Evolutionary conservation across 305 asterid genomes (phyloP).

Genomic region (Ilex paraguariensis): DNA sequence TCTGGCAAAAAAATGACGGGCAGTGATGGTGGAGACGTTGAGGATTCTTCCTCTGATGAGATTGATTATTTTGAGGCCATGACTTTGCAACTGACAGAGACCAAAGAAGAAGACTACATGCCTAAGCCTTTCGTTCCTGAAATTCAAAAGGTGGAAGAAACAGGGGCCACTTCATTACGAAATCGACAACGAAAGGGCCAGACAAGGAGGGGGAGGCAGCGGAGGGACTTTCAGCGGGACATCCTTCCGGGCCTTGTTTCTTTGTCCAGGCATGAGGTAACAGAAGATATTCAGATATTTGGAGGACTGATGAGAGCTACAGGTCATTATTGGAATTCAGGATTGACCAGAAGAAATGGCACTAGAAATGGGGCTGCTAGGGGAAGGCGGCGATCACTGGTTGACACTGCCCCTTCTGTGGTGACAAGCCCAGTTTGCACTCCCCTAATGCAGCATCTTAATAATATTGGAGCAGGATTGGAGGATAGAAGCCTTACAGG

Average conservation of each 20-base stretch:
- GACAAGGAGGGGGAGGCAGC: conserved; percentile 82
- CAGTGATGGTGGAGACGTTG: conserved; percentile 12
- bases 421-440: conserved; percentile 27
- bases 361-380: conserved; percentile 53
- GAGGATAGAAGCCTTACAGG: conserved; percentile 82
- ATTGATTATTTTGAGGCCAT: conserved; percentile 79
- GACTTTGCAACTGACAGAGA: conserved; percentile 61
- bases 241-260: conserved; percentile 82
- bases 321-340: conserved; percentile 68
- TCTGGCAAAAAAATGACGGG: conserved; percentile 21
- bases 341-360: conserved; percentile 65
- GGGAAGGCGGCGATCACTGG: conserved; percentile 53
- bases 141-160: conserved; percentile 37
- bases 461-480: conserved; percentile 45
- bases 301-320: conserved; percentile 92
- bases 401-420: conserved; percentile 29
- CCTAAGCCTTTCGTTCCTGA: conserved; percentile 66
- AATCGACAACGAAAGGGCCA: conserved; percentile 71
- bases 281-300: conserved; percentile 87
- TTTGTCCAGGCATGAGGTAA: conserved; percentile 75
- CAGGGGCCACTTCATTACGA: conserved; percentile 28
- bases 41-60: conserved; percentile 31
- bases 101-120: conserved; percentile 69
- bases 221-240: conserved; percentile 90
- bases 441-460: conserved; percentile 42